A percentile compares a stretch with the other conserved stretches of the same genome.
Conservation (phyloP, 2,329 filamentous ascomycete genomes). For the Cladorrhinum sp. region DNA sequence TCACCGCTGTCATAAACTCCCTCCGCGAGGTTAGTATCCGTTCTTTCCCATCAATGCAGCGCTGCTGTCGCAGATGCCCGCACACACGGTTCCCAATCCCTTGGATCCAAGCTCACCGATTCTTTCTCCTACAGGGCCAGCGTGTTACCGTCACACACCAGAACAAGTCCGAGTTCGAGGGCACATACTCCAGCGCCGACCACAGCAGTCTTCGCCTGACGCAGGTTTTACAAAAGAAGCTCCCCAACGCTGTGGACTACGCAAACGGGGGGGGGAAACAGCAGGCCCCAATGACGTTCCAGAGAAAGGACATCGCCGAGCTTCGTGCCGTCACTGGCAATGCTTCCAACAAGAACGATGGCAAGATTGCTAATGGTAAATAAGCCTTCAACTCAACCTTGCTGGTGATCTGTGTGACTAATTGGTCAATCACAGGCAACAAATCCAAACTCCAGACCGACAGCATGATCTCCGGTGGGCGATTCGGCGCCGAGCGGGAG, state of each 20-base stretch:
- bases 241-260: constrained; percentile 29
- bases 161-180: constrained; percentile 32
- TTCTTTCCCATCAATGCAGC: constrained; percentile 2
- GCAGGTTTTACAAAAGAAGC: constrained; percentile 36
- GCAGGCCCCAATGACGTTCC: constrained; percentile 34
- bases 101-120: constrained; percentile 12
- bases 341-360: constrained; percentile 33
- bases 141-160: constrained; percentile 31
- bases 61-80: not conserved
- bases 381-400: not conserved
- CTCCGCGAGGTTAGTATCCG: constrained; percentile 33
- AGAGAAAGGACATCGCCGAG: constrained; percentile 33
- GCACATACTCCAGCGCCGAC: constrained; percentile 31
- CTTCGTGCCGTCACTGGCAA: constrained; percentile 29
- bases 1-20: constrained; percentile 24
- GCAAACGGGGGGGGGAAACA: constrained; percentile 31
- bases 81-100: not conserved
- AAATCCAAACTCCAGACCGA: constrained; percentile 78
- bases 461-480: constrained; percentile 76
- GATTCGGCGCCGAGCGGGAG: constrained; percentile 66
- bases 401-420: not conserved
- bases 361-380: constrained; percentile 41
- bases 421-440: constrained; percentile 49
- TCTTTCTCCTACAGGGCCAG: constrained; percentile 29
- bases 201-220: constrained; percentile 30